Evolutionary conservation across 129 eudicot species (phyloP), one percentile per base, ranked within the genome.

Genomic region (Silybum marianum): DNA sequence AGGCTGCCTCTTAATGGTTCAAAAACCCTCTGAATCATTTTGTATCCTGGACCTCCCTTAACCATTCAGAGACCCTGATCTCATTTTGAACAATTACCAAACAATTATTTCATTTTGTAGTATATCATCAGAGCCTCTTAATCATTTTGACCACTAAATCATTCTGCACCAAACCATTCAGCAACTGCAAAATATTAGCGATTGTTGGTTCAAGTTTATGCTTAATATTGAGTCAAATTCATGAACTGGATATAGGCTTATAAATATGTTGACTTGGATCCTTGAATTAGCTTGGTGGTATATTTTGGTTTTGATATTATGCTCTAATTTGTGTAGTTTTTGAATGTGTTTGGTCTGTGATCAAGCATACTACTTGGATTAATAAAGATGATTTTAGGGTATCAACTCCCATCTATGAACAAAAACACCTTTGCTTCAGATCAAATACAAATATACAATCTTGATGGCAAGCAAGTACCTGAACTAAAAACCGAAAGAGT

Each of bases 381-480:
- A 25, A 81, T 86, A 85, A 60, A 40, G 94, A 92, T 2, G 89
- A 84, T 73, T 67, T 40, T 62, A 95, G 83, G 69, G 76, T 80
- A 18, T 80, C 79, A 60, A 65, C 75, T 85, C 18, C 81, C 85
- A 5, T 70, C 69, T 34, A 71, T 34, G 63, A 78, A 81, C 74
- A 92, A 85, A 74, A 91, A 90, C 74, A 85, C 48, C 72, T 34
- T 40, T 79, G 68, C 26, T 86, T 58, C 88, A 87, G 78, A 80
- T 86, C 32, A 89, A 89, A 68, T 90, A 89, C 87, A 58, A 18
- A 58, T 58, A 58, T 4, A 54, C 21, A 90, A 81, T 82, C 75
- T 95, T 76, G 91, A 92, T 71, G 88, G 89, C 68, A 82, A 84
- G 51, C 87, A 72, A 82, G 79, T 89, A 21, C 42, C 89, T 26